Evolutionary conservation across 2,329 filamentous ascomycete genomes (phyloP).

Genomic region (Pleomassaria siparia): DNA sequence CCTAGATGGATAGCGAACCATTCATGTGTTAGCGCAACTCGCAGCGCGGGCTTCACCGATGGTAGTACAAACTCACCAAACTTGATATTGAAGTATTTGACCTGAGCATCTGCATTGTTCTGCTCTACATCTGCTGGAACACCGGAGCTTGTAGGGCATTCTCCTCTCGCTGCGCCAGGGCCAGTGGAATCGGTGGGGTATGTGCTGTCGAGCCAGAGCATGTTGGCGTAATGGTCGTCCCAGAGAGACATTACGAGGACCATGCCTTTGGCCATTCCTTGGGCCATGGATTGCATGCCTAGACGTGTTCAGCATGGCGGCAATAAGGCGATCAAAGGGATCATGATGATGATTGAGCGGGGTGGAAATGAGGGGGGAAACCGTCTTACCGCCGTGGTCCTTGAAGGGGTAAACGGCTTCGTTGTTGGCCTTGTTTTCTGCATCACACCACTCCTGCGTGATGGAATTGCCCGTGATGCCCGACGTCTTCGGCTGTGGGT

Average conservation of each 20-base stretch:
- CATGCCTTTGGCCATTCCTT: constrained; percentile 59
- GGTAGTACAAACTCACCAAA: constrained; percentile 7
- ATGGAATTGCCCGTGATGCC: constrained; percentile 52
- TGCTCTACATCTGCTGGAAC: constrained; percentile 22
- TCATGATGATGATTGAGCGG: not conserved
- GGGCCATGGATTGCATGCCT: constrained; percentile 49
- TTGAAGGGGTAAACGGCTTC: constrained; percentile 9
- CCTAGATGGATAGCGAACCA: constrained; percentile 5
- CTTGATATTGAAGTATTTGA: constrained; percentile 27
- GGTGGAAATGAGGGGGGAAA: not conserved
- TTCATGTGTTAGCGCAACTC: not conserved
- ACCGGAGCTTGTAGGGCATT: constrained; percentile 16
- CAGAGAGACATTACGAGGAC: constrained; percentile 62
- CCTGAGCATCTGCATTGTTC: constrained; percentile 10
- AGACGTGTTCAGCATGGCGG: too few relatives aligned
- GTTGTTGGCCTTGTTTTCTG: constrained; percentile 5
- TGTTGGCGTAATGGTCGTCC: constrained; percentile 65
- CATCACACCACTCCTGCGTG: constrained; percentile 47
- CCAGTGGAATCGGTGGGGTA: constrained; percentile 50
- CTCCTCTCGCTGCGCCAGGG: constrained; percentile 18
- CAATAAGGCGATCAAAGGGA: not conserved
- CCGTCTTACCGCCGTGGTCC: constrained; percentile 4
- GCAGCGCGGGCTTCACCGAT: too few relatives aligned
- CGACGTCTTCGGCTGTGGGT: constrained; percentile 41
- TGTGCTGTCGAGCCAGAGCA: constrained; percentile 70